Evolutionary conservation across 345 rosid species (phyloP).

Genomic region (Turnera subulata): DNA sequence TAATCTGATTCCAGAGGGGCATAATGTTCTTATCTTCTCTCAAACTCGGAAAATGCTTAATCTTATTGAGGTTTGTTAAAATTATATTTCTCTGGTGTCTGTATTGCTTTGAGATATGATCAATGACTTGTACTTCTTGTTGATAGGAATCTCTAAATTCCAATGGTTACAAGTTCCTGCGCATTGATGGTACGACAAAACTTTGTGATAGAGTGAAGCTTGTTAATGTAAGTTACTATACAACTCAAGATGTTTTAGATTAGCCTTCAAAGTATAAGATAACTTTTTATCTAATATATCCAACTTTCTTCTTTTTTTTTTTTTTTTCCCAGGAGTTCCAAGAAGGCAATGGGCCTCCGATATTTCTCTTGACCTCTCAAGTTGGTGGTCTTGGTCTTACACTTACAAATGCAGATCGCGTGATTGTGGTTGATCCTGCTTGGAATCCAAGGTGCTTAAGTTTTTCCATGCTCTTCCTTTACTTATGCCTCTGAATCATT

Average conservation of each 20-base stretch:
- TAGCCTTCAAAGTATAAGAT: too few relatives aligned
- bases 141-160: conserved; percentile 68
- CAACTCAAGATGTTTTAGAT: background rate
- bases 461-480: conserved; percentile 5
- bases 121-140: conserved; percentile 6
- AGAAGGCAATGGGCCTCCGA: conserved; percentile 69
- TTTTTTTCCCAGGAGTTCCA: conserved; percentile 68
- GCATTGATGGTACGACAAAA: conserved; percentile 95
- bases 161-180: conserved; percentile 60
- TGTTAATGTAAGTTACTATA: conserved; percentile 56
- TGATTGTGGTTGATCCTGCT: conserved; percentile 96
- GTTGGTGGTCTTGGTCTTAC: conserved; percentile 99
- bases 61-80: conserved; percentile 74
- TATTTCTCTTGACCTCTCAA: conserved; percentile 93
- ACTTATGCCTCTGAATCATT: background rate
- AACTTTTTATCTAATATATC: background rate
- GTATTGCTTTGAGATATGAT: conserved; percentile 1
- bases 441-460: conserved; percentile 86
- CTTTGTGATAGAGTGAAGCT: conserved; percentile 73
- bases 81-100: background rate
- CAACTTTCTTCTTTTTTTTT: background rate
- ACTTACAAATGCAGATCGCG: conserved; percentile 94
- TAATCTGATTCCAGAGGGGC: conserved; percentile 83
- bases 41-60: conserved; percentile 98
- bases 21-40: conserved; percentile 87